Base-by-base conservation (phyloP, 164 flowering plant genomes). In the Sedum album region DNA sequence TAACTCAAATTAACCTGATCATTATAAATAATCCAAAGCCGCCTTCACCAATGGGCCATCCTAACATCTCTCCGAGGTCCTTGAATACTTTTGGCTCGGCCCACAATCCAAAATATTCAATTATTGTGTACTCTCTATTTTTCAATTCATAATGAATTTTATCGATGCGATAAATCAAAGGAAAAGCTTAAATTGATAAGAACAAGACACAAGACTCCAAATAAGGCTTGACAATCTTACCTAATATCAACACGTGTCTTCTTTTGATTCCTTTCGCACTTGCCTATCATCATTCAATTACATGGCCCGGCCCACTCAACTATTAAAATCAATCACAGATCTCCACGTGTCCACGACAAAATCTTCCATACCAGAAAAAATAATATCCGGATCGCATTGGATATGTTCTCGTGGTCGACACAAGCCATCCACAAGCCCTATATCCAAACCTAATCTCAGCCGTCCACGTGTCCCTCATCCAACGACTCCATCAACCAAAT, bases 391-490 rank as follows among this genome's bases (percentile, higher is more conserved):
- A 21, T 20, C 23, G 26, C 30, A 53, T 49, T 25, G 25, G 55
- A 49, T 55, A 55, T 3, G 15, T 11, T 30, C 62, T 57, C 31
- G 62, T 65, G 66, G 28, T 18, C 60, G 71, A 73, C 94, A 84
- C 85, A 86, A 80, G 91, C 69, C 33, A 10, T 70, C 82, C 95
- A 91, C 97, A 82, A 91, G 82, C 97, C 71, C 60, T n/a, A 4
- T 7, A 38, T 55, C 51, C 36, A 31, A 30, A 62, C 42, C 25
- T 70, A 69, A 81, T 86, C 86, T 26, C 5, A 0, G 1, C 82
- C 87, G 44, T 79, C 86, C 96, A 86, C 85, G 74, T 86, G 65
- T 53, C 57, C 0, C 23, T 2, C 68, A 81, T 81, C 85, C 83
- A 65, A 76, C 60, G 86, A 80, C 26, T 28, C 42, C 51, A 26